A percentile compares a stretch with the other conserved stretches of the same genome.
These are phyloP conservation scores for rapeseed (Brassica napus) DNA, from an alignment of 345 rosid genomes.

Conservation along the genomic window Da-Ae NC_063438.1:3369001-3369500, in stretches of 20 bases:
- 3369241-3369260: no score
- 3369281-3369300: neutral
- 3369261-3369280: neutral
- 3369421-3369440: neutral
- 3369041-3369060: neutral
- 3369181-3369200: neutral
- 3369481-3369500: neutral
- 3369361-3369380: slow-evolving; percentile 5
- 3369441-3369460: neutral
- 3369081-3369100: neutral
- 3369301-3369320: neutral
- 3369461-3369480: neutral
- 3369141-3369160: neutral
- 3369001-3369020: slow-evolving; percentile 78
- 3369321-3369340: neutral
- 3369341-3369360: neutral
- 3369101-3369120: neutral
- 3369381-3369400: slow-evolving; percentile 20
- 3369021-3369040: slow-evolving; percentile 25
- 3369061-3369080: neutral
- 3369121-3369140: no score
- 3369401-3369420: neutral
- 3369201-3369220: neutral
- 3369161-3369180: no score
- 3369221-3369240: no score